A percentile compares a stretch with the other conserved stretches of the same genome.
phyloP scores from a whole-genome alignment of 108 stramenopile genomes.

The Skeletonema tropicum region DNA sequence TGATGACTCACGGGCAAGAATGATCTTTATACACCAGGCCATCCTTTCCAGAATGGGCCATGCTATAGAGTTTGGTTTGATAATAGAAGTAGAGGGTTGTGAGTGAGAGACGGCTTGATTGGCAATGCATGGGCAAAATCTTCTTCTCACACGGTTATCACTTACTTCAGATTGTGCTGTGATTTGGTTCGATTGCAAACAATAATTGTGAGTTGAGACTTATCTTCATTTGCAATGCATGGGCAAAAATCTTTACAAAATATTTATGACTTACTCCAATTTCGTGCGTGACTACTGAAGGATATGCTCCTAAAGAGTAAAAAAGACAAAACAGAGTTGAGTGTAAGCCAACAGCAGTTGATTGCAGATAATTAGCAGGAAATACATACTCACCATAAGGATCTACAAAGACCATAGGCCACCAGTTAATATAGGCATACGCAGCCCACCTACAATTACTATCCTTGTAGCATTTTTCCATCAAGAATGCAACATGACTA shows the following conservation, averaged over 20 bases:
- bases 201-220: too few species aligned
- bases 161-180: too few species aligned
- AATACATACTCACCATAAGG: constrained; percentile 11
- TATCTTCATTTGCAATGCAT: too few species aligned
- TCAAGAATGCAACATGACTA: constrained; percentile 33
- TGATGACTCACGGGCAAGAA: not conserved
- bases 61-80: not conserved
- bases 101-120: too few species aligned
- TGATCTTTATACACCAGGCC: constrained; percentile 21
- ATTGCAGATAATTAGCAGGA: not conserved
- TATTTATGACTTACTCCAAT: too few species aligned
- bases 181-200: too few species aligned
- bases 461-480: constrained; percentile 28
- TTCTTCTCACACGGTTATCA: too few species aligned
- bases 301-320: not conserved
- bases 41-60: constrained; percentile 18
- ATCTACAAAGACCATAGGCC: constrained; percentile 32
- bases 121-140: too few species aligned
- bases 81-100: too few species aligned
- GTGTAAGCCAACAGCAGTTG: not conserved
- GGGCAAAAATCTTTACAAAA: too few species aligned
- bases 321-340: not conserved
- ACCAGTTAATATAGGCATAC: constrained; percentile 37
- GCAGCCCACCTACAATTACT: constrained; percentile 9
- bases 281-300: too few species aligned